These are phyloP conservation scores for Annulohypoxylon nitens DNA, from an alignment of 495 filamentous ascomycete genomes.

Conservation along the genomic window DNA sequence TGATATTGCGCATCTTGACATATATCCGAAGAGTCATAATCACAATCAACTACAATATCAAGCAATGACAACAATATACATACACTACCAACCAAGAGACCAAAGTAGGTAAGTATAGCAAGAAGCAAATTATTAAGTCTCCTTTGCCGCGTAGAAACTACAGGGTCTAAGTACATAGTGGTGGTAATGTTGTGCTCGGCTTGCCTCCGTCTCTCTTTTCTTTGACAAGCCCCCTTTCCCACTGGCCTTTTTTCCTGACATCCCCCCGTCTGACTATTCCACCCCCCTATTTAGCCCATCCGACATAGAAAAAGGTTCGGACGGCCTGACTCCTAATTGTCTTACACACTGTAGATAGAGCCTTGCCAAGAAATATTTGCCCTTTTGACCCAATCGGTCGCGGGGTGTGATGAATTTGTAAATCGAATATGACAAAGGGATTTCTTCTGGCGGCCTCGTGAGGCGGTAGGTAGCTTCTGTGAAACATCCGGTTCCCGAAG, in stretches of 20 bases:
- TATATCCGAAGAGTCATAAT: not conserved
- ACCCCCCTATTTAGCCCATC: not conserved
- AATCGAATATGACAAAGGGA: not conserved
- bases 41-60: not conserved
- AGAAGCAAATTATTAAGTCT: constrained; percentile 41
- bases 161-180: constrained; percentile 23
- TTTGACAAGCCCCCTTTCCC: not conserved
- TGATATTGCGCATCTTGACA: not conserved
- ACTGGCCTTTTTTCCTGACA: constrained; percentile 3
- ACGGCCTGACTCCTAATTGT: not conserved
- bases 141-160: constrained; percentile 28
- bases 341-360: not conserved
- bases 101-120: constrained; percentile 4
- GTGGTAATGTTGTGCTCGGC: constrained; percentile 16
- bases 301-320: constrained; percentile 24
- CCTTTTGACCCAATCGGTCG: not conserved
- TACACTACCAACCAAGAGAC: not conserved
- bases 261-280: not conserved
- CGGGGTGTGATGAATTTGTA: not conserved
- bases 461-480: not conserved
- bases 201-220: constrained; percentile 6
- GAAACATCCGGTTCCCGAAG: not conserved
- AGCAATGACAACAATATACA: not conserved
- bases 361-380: not conserved
- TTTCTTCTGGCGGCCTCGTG: constrained; percentile 1